Percentiles rank a stretch among this genome's conserved stretches.
phyloP scores from a whole-genome alignment of 2,329 filamentous ascomycete species.

The Cryphonectria naterciae region DNA sequence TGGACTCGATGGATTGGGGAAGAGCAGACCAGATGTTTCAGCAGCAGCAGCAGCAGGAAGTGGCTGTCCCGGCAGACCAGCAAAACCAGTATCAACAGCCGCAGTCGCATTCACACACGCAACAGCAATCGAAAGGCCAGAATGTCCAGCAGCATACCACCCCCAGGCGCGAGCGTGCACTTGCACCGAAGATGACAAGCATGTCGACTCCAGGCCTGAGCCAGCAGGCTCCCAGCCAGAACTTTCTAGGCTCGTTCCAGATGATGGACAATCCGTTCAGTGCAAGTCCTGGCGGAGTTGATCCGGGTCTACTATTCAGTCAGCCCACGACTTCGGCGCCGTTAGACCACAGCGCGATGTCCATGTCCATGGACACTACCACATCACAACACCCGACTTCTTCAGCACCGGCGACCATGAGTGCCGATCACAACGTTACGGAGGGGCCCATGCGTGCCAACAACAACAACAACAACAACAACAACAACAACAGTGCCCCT shows the following conservation, averaged over 20 bases:
- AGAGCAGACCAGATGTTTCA: conserved; percentile 60
- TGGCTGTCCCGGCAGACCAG: conserved; percentile 37
- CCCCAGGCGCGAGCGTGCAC: conserved; percentile 47
- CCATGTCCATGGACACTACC: conserved; percentile 22
- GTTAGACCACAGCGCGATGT: conserved; percentile 42
- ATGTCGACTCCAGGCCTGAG: conserved; percentile 37
- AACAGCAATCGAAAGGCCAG: conserved; percentile 25
- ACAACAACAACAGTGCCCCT: conserved; percentile 42
- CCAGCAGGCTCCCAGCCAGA: conserved; percentile 29
- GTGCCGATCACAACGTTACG: conserved; percentile 35
- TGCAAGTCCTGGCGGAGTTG: conserved; percentile 54
- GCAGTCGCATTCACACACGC: not conserved
- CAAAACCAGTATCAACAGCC: conserved; percentile 32
- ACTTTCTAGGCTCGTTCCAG: conserved; percentile 46
- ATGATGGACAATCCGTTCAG: conserved; percentile 54
- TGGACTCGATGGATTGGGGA: conserved; percentile 62
- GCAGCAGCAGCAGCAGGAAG: conserved; percentile 44
- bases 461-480: conserved; percentile 38
- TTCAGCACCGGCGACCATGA: conserved; percentile 30
- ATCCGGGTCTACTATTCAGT: conserved; percentile 63
- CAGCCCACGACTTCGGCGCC: conserved; percentile 50
- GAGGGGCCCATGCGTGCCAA: conserved; percentile 36
- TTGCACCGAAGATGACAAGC: conserved; percentile 56
- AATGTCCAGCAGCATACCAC: conserved; percentile 36
- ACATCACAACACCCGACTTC: conserved; percentile 27